Evolutionary conservation across 768 basidiomycete species (phyloP).

Genomic region (Leccinum uliginosum): DNA sequence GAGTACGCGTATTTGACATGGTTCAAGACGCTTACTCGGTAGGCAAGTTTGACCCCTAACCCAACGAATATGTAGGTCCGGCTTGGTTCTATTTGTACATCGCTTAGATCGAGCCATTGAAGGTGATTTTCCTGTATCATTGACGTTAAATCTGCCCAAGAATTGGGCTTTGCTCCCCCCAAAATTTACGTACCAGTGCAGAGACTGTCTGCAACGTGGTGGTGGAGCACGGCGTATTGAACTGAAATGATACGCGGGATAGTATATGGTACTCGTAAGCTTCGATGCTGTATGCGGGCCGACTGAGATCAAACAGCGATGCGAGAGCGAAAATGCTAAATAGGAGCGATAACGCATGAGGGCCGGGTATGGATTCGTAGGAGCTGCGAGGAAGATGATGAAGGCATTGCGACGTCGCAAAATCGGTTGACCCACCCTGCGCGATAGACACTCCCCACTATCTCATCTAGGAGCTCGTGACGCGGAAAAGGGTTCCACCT

Average conservation of each 20-base stretch:
- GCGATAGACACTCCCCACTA: slow-evolving; percentile 51
- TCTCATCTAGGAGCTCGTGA: slow-evolving; percentile 52
- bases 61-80: slow-evolving; percentile 57
- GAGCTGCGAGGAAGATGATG: slow-evolving; percentile 28
- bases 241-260: slow-evolving; percentile 47
- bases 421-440: slow-evolving; percentile 37
- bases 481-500: slow-evolving; percentile 56
- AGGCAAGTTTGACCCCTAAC: slow-evolving; percentile 52
- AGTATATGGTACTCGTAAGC: slow-evolving; percentile 62
- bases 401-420: not conserved
- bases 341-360: slow-evolving; percentile 58
- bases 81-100: slow-evolving; percentile 44
- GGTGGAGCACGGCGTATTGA: slow-evolving; percentile 40
- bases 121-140: slow-evolving; percentile 35
- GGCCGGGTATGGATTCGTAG: slow-evolving; percentile 34
- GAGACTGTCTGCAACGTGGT: slow-evolving; percentile 56
- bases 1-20: not conserved
- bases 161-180: slow-evolving; percentile 1
- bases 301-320: slow-evolving; percentile 51
- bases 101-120: slow-evolving; percentile 53
- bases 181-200: slow-evolving; percentile 43
- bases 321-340: slow-evolving; percentile 66
- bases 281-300: slow-evolving; percentile 45
- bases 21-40: slow-evolving; percentile 44
- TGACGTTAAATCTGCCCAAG: slow-evolving; percentile 6